Evolutionary conservation across 768 basidiomycete genomes (phyloP).

Genomic region (Agrocybe praecox): DNA sequence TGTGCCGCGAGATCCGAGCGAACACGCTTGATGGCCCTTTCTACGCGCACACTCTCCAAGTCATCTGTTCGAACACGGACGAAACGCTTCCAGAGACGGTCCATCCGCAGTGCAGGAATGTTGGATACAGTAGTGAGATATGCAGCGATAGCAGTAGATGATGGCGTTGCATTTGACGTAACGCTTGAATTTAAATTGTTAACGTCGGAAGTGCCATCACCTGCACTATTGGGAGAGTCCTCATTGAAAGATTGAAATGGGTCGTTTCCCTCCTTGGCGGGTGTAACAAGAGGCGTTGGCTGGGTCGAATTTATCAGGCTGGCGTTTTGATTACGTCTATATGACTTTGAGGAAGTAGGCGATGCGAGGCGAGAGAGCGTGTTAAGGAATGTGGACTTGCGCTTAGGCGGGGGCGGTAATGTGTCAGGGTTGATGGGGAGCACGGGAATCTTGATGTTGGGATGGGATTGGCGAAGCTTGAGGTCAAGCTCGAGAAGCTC

Average conservation of each 20-base stretch:
- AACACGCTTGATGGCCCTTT: conserved; percentile 87
- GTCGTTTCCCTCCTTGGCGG: conserved; percentile 58
- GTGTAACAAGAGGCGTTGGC: conserved; percentile 52
- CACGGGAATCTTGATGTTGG: conserved; percentile 56
- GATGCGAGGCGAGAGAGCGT: conserved; percentile 85
- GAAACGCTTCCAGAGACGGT: conserved; percentile 82
- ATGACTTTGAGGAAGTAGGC: conserved; percentile 59
- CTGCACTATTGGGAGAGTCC: conserved; percentile 20
- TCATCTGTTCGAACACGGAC: conserved; percentile 87
- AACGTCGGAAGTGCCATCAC: conserved; percentile 16
- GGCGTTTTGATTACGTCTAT: conserved; percentile 26
- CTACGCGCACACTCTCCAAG: conserved; percentile 82
- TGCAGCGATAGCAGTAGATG: conserved; percentile 63
- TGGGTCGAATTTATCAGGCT: conserved; percentile 33
- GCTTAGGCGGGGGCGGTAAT: conserved; percentile 63
- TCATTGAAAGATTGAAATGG: conserved; percentile 56
- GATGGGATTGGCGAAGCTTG: conserved; percentile 71
- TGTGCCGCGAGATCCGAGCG: conserved; percentile 85
- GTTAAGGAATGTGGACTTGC: conserved; percentile 84
- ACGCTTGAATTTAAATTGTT: conserved; percentile 13
- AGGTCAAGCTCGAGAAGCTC: conserved; percentile 84
- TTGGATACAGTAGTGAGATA: conserved; percentile 84
- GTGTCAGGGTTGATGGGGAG: conserved; percentile 61
- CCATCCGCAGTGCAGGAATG: conserved; percentile 58
- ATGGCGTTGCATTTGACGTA: conserved; percentile 42